Base-by-base conservation (phyloP, 306 rosid genomes). In the Lathyrus oleraceus region DNA sequence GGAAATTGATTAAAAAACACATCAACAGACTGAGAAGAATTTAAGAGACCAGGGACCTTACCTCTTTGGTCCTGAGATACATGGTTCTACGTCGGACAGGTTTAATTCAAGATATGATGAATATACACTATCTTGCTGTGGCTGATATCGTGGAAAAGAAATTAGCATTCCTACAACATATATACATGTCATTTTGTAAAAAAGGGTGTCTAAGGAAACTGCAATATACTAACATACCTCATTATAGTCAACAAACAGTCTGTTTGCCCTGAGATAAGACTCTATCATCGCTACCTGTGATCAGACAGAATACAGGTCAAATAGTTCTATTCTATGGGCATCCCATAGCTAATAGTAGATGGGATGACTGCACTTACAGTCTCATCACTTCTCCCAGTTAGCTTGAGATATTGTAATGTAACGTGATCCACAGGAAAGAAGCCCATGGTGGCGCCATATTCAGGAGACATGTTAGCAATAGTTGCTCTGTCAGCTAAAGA, bases 361-460 rank as follows among this genome's bases (percentile, higher is more conserved):
- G 25, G 65, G 16, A 9, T 16, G 12, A 57, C 25, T 38, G 62
- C 65, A 87, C 92, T 78, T 71, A 95, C 97, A 39, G 92, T 91
- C 76, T 95, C 97, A 32, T 91, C 97, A 69, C 91, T 95, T 85
- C 97, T 80, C 65, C 98, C 97, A 0, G 97, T 93, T 80, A 93
- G 75, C 82, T 86, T 91, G 73, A 94, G 99, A 81, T 94, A 94
- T 64, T 94, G 97, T 70, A 94, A 84, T 45, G 98, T 93, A 77
- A 93, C 92, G 60, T 82, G 96, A 83, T 91, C 97, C 47, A 94
- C 99, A 15, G 97, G 96, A 80, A 94, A 94, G 88, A 91, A 94
- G 14, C 97, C 99, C 99, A 95, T 95, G 40, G 99, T 91, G 74
- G 97, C 99, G 77, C 99, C 99, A 85, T 95, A 95, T 64, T 95